A percentile compares a stretch with the other conserved stretches of the same genome.
phyloP scores from a whole-genome alignment of 139 green algal genomes.

The Limnomonas spitsbergensis region DNA sequence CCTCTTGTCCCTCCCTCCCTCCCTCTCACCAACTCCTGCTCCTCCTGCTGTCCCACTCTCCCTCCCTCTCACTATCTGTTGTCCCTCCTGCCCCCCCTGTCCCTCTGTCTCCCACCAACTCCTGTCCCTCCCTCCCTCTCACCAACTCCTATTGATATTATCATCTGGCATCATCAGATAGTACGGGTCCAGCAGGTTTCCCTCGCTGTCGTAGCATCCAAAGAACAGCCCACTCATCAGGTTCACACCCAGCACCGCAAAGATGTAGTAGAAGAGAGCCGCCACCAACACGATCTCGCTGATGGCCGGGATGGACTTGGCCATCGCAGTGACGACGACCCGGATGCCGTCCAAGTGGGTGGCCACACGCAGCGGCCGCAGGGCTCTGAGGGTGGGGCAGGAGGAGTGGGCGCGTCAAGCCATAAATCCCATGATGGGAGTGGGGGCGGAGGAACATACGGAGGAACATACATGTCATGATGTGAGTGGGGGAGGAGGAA shows the following conservation, averaged over 20 bases:
- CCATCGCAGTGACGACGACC: constrained; percentile 62
- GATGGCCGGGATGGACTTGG: constrained; percentile 52
- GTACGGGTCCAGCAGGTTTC: constrained; percentile 37
- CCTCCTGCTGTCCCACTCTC: no score
- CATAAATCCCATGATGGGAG: not conserved
- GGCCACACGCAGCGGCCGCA: constrained; percentile 60
- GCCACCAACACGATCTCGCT: constrained; percentile 64
- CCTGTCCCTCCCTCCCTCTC: no score
- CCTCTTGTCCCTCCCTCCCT: no score
- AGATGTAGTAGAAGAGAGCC: constrained; percentile 69
- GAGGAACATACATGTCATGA: no score
- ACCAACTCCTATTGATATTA: constrained; percentile 43
- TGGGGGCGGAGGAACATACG: not conserved
- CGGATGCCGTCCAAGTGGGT: constrained; percentile 33
- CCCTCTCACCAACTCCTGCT: no score
- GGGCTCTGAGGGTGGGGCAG: constrained; percentile 17
- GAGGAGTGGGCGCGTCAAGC: not conserved
- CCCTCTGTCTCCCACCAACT: no score
- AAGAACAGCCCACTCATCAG: constrained; percentile 47
- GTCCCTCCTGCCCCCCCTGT: no score
- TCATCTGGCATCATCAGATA: constrained; percentile 28
- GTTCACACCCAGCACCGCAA: constrained; percentile 67
- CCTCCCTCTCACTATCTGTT: no score
- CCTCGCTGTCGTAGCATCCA: constrained; percentile 16
- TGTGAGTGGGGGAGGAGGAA: no score